Percentiles rank a stretch among this genome's conserved stretches.
Conservation (phyloP, 345 rosid genomes). For the Carallia pectinifolia region DNA sequence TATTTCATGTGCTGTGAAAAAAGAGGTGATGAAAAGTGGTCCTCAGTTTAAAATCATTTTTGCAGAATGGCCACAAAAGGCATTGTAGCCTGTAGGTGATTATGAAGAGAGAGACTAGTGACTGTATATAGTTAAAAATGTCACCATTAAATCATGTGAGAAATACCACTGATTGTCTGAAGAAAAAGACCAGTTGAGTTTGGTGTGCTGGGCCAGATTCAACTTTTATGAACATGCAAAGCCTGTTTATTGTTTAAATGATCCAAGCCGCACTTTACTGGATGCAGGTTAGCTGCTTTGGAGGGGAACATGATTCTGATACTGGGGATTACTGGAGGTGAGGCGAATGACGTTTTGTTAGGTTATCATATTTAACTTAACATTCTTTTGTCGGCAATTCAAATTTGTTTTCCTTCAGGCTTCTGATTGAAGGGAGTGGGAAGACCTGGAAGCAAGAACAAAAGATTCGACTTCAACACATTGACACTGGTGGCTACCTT, state of each 20-base stretch:
- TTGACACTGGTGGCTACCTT: slow-evolving; percentile 89
- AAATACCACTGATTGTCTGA: not conserved
- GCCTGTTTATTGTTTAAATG: not conserved
- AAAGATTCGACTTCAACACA: slow-evolving; percentile 84
- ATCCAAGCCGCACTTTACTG: not conserved
- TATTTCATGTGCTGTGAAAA: not conserved
- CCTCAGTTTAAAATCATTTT: not conserved
- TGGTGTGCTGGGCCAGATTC: not conserved
- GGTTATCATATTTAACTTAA: not conserved
- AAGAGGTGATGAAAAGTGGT: not conserved
- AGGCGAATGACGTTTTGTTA: slow-evolving; percentile 14
- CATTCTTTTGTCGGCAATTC: slow-evolving; percentile 13
- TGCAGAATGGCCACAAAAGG: not conserved
- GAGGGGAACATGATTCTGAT: slow-evolving; percentile 87
- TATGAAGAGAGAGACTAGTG: too few species aligned
- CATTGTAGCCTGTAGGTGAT: too few species aligned
- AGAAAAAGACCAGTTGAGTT: not conserved
- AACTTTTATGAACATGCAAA: not conserved
- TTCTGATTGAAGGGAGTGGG: slow-evolving; percentile 84
- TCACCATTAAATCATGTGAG: not conserved
- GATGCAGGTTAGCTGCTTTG: slow-evolving; percentile 91
- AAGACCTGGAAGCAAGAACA: slow-evolving; percentile 97
- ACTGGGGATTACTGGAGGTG: slow-evolving; percentile 98
- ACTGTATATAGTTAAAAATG: too few species aligned
- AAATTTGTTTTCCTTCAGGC: slow-evolving; percentile 40